Evolutionary conservation across 495 filamentous ascomycete species (phyloP), one percentile per base, ranked within the genome.

Genomic region (Polyplosphaeria fusca): DNA sequence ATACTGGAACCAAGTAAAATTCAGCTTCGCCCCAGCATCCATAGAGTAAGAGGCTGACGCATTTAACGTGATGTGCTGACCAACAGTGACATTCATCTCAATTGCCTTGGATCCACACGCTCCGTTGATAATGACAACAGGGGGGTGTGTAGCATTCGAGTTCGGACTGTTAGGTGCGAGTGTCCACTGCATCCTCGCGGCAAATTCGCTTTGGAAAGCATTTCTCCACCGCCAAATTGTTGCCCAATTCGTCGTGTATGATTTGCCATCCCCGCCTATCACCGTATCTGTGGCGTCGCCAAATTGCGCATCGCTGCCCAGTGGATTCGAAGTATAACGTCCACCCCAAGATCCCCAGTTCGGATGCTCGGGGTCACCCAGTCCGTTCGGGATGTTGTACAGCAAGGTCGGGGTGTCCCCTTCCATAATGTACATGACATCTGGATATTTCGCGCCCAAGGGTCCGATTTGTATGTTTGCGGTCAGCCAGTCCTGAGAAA

Each of bases 1-100:
- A 30, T 54, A 45, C 20, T 54, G 51, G 27, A 54, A 54, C 51
- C 51, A 45, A 12, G 38, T 32, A 40, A 54, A 54, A n/a, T 32
- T 54, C 1, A 54, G 40, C 2, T 44, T 44, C 11, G 51, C 51
- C 2, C 32, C n/a, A 1, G 40, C 51, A 24, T 54, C 51, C 16
- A 19, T 14, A 5, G 51, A 54, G 37, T 43, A 54, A 13, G 51
- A 44, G 13, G 22, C n/a, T 16, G 23, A 44, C 5, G 51, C 40
- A 37, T 54, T 40, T 14, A 54, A 25, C 5, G 25, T 16, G 16
- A 54, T 54, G 12, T 9, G 22, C 2, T 54, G 30, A 19, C 51
- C 51, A 4, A 54, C 51, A 14, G 5, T 44, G 4, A 54, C 51
- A n/a, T 44, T 27, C 4, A 41, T 25, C 4, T 52, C 37, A 22